phyloP scores from a whole-genome alignment of 345 rosid species.

The Ceriops tagal region DNA sequence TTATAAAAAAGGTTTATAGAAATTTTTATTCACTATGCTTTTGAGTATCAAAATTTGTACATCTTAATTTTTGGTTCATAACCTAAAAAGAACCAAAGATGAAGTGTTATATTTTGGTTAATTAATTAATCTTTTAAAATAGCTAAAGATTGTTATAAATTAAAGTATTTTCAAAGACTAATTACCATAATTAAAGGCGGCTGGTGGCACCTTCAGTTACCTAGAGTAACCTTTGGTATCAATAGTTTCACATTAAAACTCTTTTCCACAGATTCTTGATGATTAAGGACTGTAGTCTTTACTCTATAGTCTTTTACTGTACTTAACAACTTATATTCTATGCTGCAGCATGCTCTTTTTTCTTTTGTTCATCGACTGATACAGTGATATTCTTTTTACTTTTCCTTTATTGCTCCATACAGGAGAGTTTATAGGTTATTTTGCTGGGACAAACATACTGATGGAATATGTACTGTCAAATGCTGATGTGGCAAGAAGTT shows the following conservation, averaged over 20 bases:
- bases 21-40: too few relatives aligned
- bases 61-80: too few relatives aligned
- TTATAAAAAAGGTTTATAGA: too few relatives aligned
- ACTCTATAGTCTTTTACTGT: background rate
- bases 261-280: slow-evolving; percentile 2
- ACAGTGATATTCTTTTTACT: background rate
- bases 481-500: slow-evolving; percentile 87
- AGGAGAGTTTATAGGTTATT: slow-evolving; percentile 90
- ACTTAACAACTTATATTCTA: background rate
- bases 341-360: background rate
- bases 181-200: slow-evolving; percentile 26
- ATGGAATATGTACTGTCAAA: slow-evolving; percentile 94
- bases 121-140: too few relatives aligned
- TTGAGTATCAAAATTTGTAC: too few relatives aligned
- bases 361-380: slow-evolving; percentile 15
- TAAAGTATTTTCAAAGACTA: too few relatives aligned
- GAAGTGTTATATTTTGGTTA: too few relatives aligned
- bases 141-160: too few relatives aligned
- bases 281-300: background rate
- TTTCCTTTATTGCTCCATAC: background rate
- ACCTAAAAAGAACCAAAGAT: too few relatives aligned
- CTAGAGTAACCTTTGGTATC: slow-evolving; percentile 91
- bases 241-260: background rate
- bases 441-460: slow-evolving; percentile 83
- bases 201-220: slow-evolving; percentile 96